A percentile compares a stretch with the other conserved stretches of the same genome.
These are phyloP conservation scores for Boletus reticuloceps DNA, from an alignment of 768 basidiomycete genomes.

Conservation along the genomic window DNA sequence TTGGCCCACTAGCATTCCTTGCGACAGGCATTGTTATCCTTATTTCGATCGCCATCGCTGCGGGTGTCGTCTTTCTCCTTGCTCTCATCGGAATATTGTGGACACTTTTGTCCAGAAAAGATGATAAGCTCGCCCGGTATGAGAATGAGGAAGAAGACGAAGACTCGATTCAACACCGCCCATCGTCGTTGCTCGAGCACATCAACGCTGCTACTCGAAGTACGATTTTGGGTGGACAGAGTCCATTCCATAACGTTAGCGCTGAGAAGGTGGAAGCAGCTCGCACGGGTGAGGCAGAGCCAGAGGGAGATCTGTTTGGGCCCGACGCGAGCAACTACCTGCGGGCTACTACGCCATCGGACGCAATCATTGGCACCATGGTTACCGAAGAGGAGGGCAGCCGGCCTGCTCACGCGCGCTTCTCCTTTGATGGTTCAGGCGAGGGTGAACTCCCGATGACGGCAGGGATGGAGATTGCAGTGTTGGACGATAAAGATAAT, in stretches of 20 bases:
- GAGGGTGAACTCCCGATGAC: conserved; percentile 75
- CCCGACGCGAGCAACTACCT: conserved; percentile 76
- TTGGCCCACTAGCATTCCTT: conserved; percentile 62
- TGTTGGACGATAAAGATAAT: conserved; percentile 77
- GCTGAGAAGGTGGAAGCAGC: conserved; percentile 53
- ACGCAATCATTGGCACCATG: conserved; percentile 60
- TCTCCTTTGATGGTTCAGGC: conserved; percentile 75
- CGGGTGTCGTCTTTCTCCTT: conserved; percentile 88
- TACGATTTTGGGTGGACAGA: conserved; percentile 64
- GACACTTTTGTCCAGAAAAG: conserved; percentile 82
- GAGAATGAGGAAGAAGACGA: conserved; percentile 75
- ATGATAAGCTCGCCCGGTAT: conserved; percentile 65
- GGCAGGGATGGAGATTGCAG: conserved; percentile 68
- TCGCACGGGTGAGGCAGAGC: conserved; percentile 35
- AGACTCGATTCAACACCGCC: conserved; percentile 72
- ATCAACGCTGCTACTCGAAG: conserved; percentile 88
- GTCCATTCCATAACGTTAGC: conserved; percentile 36
- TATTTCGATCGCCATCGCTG: conserved; percentile 95
- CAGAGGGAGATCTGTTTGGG: conserved; percentile 54
- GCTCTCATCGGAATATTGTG: conserved; percentile 84
- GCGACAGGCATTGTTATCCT: conserved; percentile 93
- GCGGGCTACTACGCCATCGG: conserved; percentile 79
- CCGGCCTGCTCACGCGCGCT: conserved; percentile 76
- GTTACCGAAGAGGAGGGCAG: conserved; percentile 60
- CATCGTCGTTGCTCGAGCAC: conserved; percentile 85